phyloP scores from a whole-genome alignment of 139 green algal genomes.

The Chara braunii region DNA sequence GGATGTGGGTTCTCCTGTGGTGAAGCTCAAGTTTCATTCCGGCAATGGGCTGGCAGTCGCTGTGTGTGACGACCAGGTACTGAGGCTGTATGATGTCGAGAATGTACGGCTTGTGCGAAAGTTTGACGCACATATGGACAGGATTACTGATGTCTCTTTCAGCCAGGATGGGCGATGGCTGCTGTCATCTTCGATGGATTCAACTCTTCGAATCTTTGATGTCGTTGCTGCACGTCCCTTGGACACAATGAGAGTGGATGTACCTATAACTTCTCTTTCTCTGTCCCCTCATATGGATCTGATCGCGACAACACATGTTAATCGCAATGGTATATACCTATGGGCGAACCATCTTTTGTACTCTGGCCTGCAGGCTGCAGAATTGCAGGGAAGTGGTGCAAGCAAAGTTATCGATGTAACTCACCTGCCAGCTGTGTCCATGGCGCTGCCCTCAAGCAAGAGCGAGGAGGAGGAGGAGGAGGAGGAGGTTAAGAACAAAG shows the following conservation, averaged over 20 bases:
- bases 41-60: conserved; percentile 49
- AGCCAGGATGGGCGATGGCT: conserved; percentile 61
- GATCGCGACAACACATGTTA: conserved; percentile 83
- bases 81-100: conserved; percentile 54
- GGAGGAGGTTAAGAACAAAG: too few species aligned
- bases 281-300: conserved; percentile 76
- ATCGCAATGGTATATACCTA: conserved; percentile 82
- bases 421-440: too few species aligned
- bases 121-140: conserved; percentile 73
- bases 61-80: conserved; percentile 50
- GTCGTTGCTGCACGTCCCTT: conserved; percentile 58
- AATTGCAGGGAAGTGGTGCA: too few species aligned
- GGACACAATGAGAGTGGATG: conserved; percentile 68
- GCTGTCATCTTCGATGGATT: conserved; percentile 75
- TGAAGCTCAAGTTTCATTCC: conserved; percentile 14
- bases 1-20: conserved; percentile 9
- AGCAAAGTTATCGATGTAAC: too few species aligned
- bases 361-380: conserved; percentile 52
- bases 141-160: conserved; percentile 52
- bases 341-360: too few species aligned
- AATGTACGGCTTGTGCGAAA: conserved; percentile 60
- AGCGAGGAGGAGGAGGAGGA: too few species aligned
- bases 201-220: conserved; percentile 81
- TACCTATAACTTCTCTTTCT: conserved; percentile 56
- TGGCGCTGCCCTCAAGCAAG: too few species aligned